Base-by-base conservation (phyloP, 2,329 filamentous ascomycete species). In the Knufia fluminis region DNA sequence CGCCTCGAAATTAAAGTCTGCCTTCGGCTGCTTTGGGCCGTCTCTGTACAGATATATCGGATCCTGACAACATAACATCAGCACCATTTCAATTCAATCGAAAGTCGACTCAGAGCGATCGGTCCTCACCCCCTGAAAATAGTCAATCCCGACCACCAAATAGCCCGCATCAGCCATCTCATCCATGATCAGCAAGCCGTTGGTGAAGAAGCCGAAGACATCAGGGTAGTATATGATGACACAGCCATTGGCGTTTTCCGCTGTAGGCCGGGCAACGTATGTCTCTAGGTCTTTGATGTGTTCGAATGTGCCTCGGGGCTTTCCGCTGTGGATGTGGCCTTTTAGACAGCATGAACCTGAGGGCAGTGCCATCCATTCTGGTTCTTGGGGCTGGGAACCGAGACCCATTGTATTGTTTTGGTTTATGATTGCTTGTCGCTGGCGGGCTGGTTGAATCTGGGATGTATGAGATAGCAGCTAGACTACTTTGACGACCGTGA, bases 161-260 rank as follows among this genome's bases (percentile, higher is more conserved):
- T 71, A 74, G 1, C 71, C 71, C 6, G 66, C 65, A 49, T 71
- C 66, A 9, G 70, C 68, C 52, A 73, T 71, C 1, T 56, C 69
- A 55, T 74, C 71, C 68, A 73, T 73, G 32, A 72, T 56, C n/a
- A 73, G 60, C 20, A 68, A 56, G 0, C 64, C 66, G 43, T 73
- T 73, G 9, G 59, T 63, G 52, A 66, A 71, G 54, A 73, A 61
- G 8, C 71, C 71, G 61, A 63, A 71, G 3, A 72, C 66, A 50
- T 72, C 70, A 0, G 71, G 69, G 55, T 71, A 73, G 58, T 71
- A 73, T 2, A 74, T 59, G 3, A 74, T 46, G 26, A 73, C 58
- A 51, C 72, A 58, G 1, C 69, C 69, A 51, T 71, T 72, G 3
- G 61, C 52, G 24, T 60, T 65, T 6, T 51, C 59, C 10, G 52